These are phyloP conservation scores for Fusarium brachygibbosum DNA, from an alignment of 2,329 filamentous ascomycete genomes.

Conservation along the genomic window DNA sequence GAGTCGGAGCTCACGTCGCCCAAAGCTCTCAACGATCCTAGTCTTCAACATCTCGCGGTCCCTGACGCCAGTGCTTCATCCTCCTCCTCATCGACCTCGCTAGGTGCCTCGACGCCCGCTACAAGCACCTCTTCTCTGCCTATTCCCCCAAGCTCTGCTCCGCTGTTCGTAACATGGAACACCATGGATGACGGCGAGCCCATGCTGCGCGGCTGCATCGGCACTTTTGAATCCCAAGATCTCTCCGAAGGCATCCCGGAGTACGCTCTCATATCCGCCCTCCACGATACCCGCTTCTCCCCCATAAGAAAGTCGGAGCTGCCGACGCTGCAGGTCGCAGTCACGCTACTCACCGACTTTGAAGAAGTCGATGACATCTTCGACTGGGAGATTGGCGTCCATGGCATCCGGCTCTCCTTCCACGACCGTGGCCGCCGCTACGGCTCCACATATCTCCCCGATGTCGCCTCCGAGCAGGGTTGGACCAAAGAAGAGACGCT, in stretches of 20 bases:
- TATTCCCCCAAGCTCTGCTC: conserved; percentile 65
- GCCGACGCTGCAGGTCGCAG: conserved; percentile 71
- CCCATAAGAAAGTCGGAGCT: conserved; percentile 69
- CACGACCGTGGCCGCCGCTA: conserved; percentile 78
- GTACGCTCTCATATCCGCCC: conserved; percentile 85
- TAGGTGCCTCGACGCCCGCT: conserved; percentile 61
- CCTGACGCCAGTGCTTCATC: conserved; percentile 52
- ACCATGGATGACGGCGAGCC: conserved; percentile 65
- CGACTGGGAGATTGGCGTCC: conserved; percentile 88
- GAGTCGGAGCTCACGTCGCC: conserved; percentile 34
- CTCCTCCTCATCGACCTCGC: conserved; percentile 57
- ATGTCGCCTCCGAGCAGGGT: conserved; percentile 91
- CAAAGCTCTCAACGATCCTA: conserved; percentile 56
- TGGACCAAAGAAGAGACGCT: conserved; percentile 96
- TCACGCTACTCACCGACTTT: conserved; percentile 89
- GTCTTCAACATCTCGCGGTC: conserved; percentile 58
- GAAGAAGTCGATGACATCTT: conserved; percentile 79
- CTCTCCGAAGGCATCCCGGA: conserved; percentile 79
- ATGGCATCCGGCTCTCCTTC: conserved; percentile 91
- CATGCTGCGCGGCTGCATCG: conserved; percentile 91
- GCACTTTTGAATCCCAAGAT: conserved; percentile 86
- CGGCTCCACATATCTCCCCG: conserved; percentile 90
- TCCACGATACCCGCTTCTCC: conserved; percentile 73
- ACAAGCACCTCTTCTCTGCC: conserved; percentile 61
- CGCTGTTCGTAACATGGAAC: conserved; percentile 97